These are phyloP conservation scores for Ogataea neopini DNA, from an alignment of 805 yeast genomes.

Conservation along the genomic window DNA sequence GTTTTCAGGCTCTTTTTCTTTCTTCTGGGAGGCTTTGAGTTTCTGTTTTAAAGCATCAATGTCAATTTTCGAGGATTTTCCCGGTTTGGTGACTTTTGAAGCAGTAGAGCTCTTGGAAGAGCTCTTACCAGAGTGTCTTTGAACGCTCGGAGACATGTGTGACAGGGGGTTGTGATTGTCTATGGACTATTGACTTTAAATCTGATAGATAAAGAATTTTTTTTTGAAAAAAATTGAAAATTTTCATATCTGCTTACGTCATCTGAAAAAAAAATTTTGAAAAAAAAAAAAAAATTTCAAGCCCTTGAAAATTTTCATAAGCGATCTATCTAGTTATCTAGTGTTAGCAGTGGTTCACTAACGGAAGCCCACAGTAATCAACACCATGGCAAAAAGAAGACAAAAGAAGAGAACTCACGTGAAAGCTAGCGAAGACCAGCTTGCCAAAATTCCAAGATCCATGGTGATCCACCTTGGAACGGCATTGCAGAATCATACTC, in stretches of 20 bases:
- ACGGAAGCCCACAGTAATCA: background rate
- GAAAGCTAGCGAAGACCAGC: slow-evolving; percentile 60
- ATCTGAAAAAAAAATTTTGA: slow-evolving; percentile 2
- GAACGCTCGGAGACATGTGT: slow-evolving; percentile 23
- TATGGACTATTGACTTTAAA: background rate
- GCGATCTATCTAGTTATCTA: background rate
- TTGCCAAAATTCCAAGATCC: slow-evolving; percentile 78
- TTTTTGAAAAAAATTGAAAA: slow-evolving; percentile 2
- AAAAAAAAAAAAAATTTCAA: slow-evolving; percentile 3
- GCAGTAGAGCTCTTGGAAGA: background rate
- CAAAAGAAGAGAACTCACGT: slow-evolving; percentile 87
- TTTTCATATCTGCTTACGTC: slow-evolving; percentile 6
- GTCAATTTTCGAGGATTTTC: slow-evolving; percentile 26
- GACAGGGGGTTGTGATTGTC: background rate
- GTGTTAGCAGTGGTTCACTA: too few relatives aligned
- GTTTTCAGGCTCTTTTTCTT: slow-evolving; percentile 9
- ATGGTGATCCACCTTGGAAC: slow-evolving; percentile 89
- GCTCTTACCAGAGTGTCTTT: slow-evolving; percentile 2
- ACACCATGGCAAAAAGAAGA: slow-evolving; percentile 37
- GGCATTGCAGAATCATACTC: slow-evolving; percentile 73
- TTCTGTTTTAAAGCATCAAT: slow-evolving; percentile 33
- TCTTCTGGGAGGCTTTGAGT: slow-evolving; percentile 22
- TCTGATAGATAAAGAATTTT: background rate
- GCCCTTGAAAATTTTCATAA: slow-evolving; percentile 2
- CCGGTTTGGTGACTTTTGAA: slow-evolving; percentile 1